These are phyloP conservation scores for Scutellaria baicalensis DNA, from an alignment of 257 asterid species.

Conservation along the genomic window DNA sequence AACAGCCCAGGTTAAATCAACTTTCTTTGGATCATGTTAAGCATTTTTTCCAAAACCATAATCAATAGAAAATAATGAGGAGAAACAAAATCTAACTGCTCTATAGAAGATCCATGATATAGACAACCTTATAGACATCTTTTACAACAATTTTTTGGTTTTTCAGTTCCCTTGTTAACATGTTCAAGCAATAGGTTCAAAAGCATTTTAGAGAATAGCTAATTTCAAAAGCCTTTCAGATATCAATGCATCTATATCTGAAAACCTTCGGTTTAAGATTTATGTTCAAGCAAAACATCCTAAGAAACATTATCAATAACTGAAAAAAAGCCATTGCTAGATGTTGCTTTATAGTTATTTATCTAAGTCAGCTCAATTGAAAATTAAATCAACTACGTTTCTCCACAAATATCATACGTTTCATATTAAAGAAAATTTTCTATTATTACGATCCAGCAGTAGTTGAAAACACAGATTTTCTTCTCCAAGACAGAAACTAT, in stretches of 20 bases:
- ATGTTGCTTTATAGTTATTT: no score
- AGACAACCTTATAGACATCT: background rate
- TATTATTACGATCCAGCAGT: background rate
- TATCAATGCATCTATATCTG: no score
- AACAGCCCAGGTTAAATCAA: no score
- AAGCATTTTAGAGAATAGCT: background rate
- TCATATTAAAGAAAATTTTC: background rate
- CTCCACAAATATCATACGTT: background rate
- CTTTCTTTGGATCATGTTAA: background rate
- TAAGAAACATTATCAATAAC: background rate
- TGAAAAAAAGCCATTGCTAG: no score
- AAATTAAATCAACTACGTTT: background rate
- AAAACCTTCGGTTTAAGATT: no score
- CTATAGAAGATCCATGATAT: background rate
- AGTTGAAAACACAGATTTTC: background rate
- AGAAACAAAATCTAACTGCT: background rate
- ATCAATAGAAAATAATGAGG: background rate
- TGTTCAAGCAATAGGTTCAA: background rate
- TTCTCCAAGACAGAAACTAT: background rate
- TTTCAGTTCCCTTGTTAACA: background rate
- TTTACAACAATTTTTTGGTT: background rate
- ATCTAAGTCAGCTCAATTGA: no score
- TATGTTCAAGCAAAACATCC: no score
- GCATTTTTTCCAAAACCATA: background rate
- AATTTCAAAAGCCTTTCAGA: background rate